phyloP scores from a whole-genome alignment of 2,329 filamentous ascomycete species.

The Aspergillus latus region DNA sequence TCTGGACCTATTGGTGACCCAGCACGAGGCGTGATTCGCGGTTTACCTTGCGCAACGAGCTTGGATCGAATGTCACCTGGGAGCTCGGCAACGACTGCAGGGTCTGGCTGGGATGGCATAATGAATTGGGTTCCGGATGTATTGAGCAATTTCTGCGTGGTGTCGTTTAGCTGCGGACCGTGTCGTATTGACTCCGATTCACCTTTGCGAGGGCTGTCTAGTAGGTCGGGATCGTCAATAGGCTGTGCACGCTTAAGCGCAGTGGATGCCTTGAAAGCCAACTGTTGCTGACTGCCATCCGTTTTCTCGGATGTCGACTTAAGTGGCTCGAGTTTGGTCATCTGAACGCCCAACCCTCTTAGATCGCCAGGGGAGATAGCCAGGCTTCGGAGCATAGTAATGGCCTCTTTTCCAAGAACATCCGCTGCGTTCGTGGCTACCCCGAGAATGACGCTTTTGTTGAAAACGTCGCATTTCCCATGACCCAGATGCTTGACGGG shows the following conservation, averaged over 20 bases:
- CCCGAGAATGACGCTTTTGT: constrained; percentile 80
- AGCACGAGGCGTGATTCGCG: constrained; percentile 21
- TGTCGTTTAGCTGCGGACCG: constrained; percentile 36
- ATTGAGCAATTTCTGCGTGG: constrained; percentile 66
- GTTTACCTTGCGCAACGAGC: constrained; percentile 61
- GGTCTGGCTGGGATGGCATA: constrained; percentile 77
- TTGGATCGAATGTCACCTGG: constrained; percentile 78
- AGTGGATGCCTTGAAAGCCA: constrained; percentile 64
- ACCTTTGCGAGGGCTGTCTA: constrained; percentile 44
- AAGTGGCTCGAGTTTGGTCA: constrained; percentile 85
- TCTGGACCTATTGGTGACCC: constrained; percentile 39
- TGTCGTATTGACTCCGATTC: constrained; percentile 32
- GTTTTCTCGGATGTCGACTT: constrained; percentile 58
- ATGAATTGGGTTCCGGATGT: constrained; percentile 88
- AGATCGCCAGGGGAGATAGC: constrained; percentile 87
- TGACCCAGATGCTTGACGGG: constrained; percentile 92
- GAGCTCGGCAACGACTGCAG: constrained; percentile 76
- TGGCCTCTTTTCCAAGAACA: constrained; percentile 73
- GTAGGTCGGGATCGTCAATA: constrained; percentile 50
- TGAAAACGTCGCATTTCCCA: constrained; percentile 91
- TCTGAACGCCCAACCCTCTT: constrained; percentile 86
- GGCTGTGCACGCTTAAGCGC: constrained; percentile 23
- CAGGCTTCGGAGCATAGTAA: constrained; percentile 79
- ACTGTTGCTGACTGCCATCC: constrained; percentile 74
- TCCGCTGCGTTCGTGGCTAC: constrained; percentile 76